Evolutionary conservation across 257 asterid genomes (phyloP), one percentile per base, ranked within the genome.

Genomic region (Hygrophila difformis): DNA sequence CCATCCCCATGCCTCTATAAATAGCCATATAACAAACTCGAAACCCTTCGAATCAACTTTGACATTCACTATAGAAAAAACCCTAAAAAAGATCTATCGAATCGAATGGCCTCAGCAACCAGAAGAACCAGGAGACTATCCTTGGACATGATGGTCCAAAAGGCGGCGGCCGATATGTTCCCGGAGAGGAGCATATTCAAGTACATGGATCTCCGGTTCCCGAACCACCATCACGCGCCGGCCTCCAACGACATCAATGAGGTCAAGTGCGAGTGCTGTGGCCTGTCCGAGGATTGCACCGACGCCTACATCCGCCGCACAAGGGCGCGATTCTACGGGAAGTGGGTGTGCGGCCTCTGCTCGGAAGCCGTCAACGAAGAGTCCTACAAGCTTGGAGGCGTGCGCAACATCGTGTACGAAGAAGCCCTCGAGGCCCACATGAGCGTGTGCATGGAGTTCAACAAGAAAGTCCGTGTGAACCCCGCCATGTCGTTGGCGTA

Each of bases 341-440:
- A 61, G 38, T 72, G 79, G 79, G 49, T 72, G 6, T 72, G 79
- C 13, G 79, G 79, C 23, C 68, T 72, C 0, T 72, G 79, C 69
- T 60, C 75, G 0, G 79, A 72, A 35, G 79, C 79, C 0, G 67
- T 72, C 35, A 53, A 40, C 12, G 79, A 72, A 39, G 79, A 67
- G 67, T 64, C 75, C 1, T 56, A 28, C 55, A 72, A 72, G 56
- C 38, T 63, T 23, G 75, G 75, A 56, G 69, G 75, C 18, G 19
- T 62, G 21, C 62, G 63, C 2, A 55, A 52, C 16, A 60, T 71
- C 12, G 70, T 72, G 18, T 28, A 48, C 1, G 75, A 72, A 49
- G 72, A 67, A 34, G 79, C 72, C 11, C 44, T 72, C 15, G 51
- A 36, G 2, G 72, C 75, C 0, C 79, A 72, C 66, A 67, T 56